phyloP scores from a whole-genome alignment of 1,284 basidiomycete genomes.

The Moesziomyces globuligerus region DNA sequence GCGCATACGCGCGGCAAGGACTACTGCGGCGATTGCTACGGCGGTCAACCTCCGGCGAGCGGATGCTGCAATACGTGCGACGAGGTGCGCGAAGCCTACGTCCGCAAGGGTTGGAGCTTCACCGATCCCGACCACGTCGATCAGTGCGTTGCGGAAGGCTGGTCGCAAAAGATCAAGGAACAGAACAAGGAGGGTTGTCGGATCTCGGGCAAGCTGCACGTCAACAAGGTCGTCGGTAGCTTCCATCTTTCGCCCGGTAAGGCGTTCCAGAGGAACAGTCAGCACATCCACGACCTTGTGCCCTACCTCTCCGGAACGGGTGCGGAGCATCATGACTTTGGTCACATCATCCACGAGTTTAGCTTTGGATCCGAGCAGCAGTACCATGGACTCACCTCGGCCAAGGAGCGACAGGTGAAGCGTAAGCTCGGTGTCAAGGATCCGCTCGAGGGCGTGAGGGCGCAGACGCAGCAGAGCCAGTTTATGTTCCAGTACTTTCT shows the following conservation, averaged over 20 bases:
- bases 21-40: slow-evolving; percentile 87
- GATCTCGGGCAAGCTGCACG: slow-evolving; percentile 85
- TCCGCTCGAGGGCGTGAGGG: slow-evolving; percentile 80
- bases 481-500: slow-evolving; percentile 79
- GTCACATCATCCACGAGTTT: slow-evolving; percentile 85
- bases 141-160: slow-evolving; percentile 88
- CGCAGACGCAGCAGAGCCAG: slow-evolving; percentile 71
- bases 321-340: slow-evolving; percentile 76
- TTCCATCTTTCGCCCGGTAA: slow-evolving; percentile 76
- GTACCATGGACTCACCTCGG: slow-evolving; percentile 35
- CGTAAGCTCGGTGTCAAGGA: slow-evolving; percentile 80
- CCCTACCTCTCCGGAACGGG: slow-evolving; percentile 77
- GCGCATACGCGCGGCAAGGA: slow-evolving; percentile 44
- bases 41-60: slow-evolving; percentile 79
- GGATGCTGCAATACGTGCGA: slow-evolving; percentile 96
- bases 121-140: slow-evolving; percentile 88
- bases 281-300: slow-evolving; percentile 90
- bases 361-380: slow-evolving; percentile 72
- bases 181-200: slow-evolving; percentile 95
- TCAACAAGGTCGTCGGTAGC: slow-evolving; percentile 85
- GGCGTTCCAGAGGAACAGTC: slow-evolving; percentile 87
- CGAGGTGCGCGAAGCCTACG: slow-evolving; percentile 89
- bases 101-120: slow-evolving; percentile 94
- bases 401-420: slow-evolving; percentile 69
- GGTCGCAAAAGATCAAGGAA: slow-evolving; percentile 91